Evolutionary conservation across 2,329 filamentous ascomycete species (phyloP).

Genomic region (Fusarium continuum): DNA sequence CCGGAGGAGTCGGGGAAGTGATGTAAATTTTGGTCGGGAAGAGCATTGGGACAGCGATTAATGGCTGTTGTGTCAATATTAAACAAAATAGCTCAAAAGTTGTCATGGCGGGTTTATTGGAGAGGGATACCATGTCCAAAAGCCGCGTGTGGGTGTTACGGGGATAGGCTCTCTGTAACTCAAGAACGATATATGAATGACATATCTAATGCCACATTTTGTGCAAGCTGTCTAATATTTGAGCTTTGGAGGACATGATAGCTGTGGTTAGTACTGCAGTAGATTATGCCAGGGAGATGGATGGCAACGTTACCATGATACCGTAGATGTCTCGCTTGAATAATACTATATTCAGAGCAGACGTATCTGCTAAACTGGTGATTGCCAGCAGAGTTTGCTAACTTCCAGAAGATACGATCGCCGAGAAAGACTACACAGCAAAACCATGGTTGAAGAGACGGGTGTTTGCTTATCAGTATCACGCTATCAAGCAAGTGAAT

Average conservation of each 20-base stretch:
- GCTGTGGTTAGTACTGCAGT: too few relatives aligned
- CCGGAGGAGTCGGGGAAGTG: constrained; percentile 40
- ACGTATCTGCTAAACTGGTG: too few relatives aligned
- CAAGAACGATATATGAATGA: constrained; percentile 42
- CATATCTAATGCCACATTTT: constrained; percentile 35
- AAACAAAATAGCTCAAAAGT: constrained; percentile 29
- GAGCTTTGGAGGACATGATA: background rate
- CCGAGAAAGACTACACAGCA: too few relatives aligned
- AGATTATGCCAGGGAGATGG: too few relatives aligned
- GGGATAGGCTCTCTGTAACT: constrained; percentile 34
- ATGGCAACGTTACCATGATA: too few relatives aligned
- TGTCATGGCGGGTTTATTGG: constrained; percentile 37
- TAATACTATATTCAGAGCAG: too few relatives aligned
- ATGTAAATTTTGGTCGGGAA: constrained; percentile 39
- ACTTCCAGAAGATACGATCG: too few relatives aligned
- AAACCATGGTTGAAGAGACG: too few relatives aligned
- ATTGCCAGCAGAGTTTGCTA: too few relatives aligned
- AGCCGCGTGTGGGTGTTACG: constrained; percentile 9
- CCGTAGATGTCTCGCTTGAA: too few relatives aligned
- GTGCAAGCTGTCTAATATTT: background rate
- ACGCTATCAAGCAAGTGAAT: too few relatives aligned
- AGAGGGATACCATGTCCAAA: constrained; percentile 20
- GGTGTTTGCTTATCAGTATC: background rate
- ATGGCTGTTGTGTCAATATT: constrained; percentile 39
- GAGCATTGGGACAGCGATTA: constrained; percentile 36